phyloP scores from a whole-genome alignment of 2,329 filamentous ascomycete genomes.

The Chaetomiaceae sp. region DNA sequence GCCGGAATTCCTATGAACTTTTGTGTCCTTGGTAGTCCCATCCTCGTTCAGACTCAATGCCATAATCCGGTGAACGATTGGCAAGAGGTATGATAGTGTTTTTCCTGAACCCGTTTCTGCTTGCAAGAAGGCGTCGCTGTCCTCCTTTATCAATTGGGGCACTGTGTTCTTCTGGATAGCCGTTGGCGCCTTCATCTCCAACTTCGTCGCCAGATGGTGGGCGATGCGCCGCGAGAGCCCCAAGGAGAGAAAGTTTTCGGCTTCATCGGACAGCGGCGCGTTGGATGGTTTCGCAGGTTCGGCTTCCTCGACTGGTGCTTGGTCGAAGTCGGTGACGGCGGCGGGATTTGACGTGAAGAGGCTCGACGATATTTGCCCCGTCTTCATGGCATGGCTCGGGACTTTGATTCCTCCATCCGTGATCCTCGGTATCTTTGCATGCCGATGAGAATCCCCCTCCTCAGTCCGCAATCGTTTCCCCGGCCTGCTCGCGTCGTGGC shows the following conservation, averaged over 20 bases:
- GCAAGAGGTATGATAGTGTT: constrained; percentile 90
- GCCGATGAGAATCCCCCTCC: constrained; percentile 24
- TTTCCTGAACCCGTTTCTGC: constrained; percentile 97
- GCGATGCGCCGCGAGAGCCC: constrained; percentile 79
- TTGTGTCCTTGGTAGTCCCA: constrained; percentile 39
- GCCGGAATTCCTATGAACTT: constrained; percentile 78
- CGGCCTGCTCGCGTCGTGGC: constrained; percentile 27
- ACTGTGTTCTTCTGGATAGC: constrained; percentile 92
- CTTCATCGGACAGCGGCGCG: constrained; percentile 77
- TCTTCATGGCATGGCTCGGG: constrained; percentile 30
- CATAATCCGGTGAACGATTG: constrained; percentile 84
- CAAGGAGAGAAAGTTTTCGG: constrained; percentile 80
- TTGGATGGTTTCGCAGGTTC: constrained; percentile 75
- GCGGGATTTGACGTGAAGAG: constrained; percentile 87
- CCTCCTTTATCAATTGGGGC: constrained; percentile 70
- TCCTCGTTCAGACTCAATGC: constrained; percentile 60
- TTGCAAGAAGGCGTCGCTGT: constrained; percentile 91
- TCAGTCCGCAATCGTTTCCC: constrained; percentile 30
- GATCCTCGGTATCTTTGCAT: constrained; percentile 29
- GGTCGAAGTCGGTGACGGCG: constrained; percentile 59
- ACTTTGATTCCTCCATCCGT: constrained; percentile 27
- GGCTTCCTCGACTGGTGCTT: constrained; percentile 40
- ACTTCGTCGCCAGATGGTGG: constrained; percentile 76
- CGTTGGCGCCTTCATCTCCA: constrained; percentile 85
- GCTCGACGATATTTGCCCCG: constrained; percentile 66